Conservation (phyloP, 106 monocot genomes). For the Narthecium ossifragum region DNA sequence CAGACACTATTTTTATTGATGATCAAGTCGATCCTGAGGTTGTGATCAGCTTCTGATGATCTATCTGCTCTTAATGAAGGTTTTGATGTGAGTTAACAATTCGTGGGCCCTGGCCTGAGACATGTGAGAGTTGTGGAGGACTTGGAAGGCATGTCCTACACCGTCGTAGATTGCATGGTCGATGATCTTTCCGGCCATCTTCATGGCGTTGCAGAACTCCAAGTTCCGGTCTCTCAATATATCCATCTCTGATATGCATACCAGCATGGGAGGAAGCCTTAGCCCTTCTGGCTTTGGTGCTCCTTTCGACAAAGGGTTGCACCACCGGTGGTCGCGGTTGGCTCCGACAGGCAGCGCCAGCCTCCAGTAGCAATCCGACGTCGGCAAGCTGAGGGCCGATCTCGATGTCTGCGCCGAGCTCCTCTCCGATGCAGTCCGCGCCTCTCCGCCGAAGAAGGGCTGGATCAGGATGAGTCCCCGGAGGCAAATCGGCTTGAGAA, state of each 20-base stretch:
- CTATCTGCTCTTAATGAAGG: constrained; percentile 28
- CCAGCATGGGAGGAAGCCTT: constrained; percentile 28
- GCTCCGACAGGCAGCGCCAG: constrained; percentile 51
- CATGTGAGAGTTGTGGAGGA: constrained; percentile 38
- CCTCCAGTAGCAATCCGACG: constrained; percentile 77
- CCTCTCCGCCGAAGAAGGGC: constrained; percentile 73
- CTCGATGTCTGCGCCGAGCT: constrained; percentile 22
- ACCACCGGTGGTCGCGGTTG: constrained; percentile 55
- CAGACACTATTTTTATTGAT: no score
- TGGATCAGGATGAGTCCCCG: constrained; percentile 58
- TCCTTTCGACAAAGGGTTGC: constrained; percentile 41
- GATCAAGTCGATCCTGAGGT: no score
- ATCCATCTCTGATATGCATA: constrained; percentile 62
- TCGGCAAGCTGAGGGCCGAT: constrained; percentile 47
- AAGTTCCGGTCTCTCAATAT: constrained; percentile 56
- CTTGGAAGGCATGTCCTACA: constrained; percentile 86
- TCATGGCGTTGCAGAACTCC: constrained; percentile 55
- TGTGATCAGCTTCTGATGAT: no score
- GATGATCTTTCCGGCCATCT: constrained; percentile 43
- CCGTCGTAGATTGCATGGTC: constrained; percentile 37
- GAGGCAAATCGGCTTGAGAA: constrained; percentile 1
- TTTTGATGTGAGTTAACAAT: constrained; percentile 46
- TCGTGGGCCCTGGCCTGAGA: constrained; percentile 45
- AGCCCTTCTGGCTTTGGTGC: constrained; percentile 1
- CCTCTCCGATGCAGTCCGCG: constrained; percentile 50